Base-by-base conservation (phyloP, 768 basidiomycete genomes). In the Brasilioporus rufonigricans region DNA sequence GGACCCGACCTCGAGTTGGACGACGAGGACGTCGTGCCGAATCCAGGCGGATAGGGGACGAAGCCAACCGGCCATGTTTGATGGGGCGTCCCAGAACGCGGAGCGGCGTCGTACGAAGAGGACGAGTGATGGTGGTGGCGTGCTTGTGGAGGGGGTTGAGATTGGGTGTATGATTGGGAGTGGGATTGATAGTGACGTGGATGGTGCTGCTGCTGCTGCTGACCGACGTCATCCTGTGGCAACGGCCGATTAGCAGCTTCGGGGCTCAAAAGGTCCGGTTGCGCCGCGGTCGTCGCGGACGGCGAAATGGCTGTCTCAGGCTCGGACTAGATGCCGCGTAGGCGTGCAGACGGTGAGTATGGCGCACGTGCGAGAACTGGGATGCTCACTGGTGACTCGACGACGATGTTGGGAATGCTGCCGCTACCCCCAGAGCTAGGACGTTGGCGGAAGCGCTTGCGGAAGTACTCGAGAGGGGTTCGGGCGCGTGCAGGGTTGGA, bases 381-480 rank as follows among this genome's bases (percentile, higher is more conserved):
- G 24, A n/a, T 29, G 21, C 66, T 75, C 60, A 80, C 80, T 13
- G 80, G 80, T 16, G 80, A 73, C 63, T 79, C 73, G 29, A 81
- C 71, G 35, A 75, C 57, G 50, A 80, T 81, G 35, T 71, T 69
- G 4, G 74, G 76, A 19, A 80, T 69, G 27, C 53, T 53, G 12
- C 71, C 73, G 16, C 64, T 60, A 31, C 65, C 65, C 1, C 65
- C 65, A 0, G 77, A 77, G 8, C 55, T 40, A 2, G 65, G 64
- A 5, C 73, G 71, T 44, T 66, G 65, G 35, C 66, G 68, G 60
- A 66, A 62, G 44, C 65, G 57, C 32, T 65, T 48, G 24, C 65
- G 57, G 48, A 73, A 57, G 47, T 68, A 44, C 21, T 71, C 57
- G 19, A 61, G 24, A 4, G 64, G 59, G 45, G 64, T 50, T 16